phyloP scores from a whole-genome alignment of 2,329 filamentous ascomycete species.

The Fusarium sp. region DNA sequence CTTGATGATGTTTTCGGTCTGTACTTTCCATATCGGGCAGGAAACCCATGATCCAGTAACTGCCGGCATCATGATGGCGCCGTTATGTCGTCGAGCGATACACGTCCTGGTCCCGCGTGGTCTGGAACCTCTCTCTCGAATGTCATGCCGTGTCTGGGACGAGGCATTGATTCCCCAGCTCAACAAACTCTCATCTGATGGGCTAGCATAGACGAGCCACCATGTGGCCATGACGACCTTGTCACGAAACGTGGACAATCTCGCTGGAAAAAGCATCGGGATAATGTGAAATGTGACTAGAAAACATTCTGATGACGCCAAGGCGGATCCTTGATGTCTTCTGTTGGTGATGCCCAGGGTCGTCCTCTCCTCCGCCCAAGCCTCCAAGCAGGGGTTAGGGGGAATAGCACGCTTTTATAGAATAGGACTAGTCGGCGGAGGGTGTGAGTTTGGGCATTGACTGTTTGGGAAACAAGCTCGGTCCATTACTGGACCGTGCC shows the following conservation, averaged over 20 bases:
- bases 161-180: not conserved
- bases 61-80: slow-evolving; percentile 34
- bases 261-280: slow-evolving; percentile 8
- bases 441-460: slow-evolving; percentile 7
- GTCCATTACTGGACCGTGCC: slow-evolving; percentile 7
- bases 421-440: slow-evolving; percentile 29
- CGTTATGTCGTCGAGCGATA: slow-evolving; percentile 3
- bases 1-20: not conserved
- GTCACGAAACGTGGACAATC: slow-evolving; percentile 21
- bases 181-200: slow-evolving; percentile 1
- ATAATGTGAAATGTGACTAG: slow-evolving; percentile 29
- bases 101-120: slow-evolving; percentile 22
- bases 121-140: slow-evolving; percentile 21
- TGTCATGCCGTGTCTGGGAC: not conserved
- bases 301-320: slow-evolving; percentile 36
- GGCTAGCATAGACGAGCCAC: slow-evolving; percentile 8
- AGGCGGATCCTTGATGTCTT: slow-evolving; percentile 34
- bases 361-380: slow-evolving; percentile 33
- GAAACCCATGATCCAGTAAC: slow-evolving; percentile 12
- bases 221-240: slow-evolving; percentile 14
- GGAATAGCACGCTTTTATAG: slow-evolving; percentile 18
- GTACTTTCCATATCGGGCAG: not conserved
- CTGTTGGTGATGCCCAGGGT: slow-evolving; percentile 35
- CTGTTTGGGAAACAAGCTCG: slow-evolving; percentile 8
- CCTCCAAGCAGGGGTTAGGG: slow-evolving; percentile 40